Evolutionary conservation across 1,284 basidiomycete species (phyloP), one percentile per base, ranked within the genome.

Genomic region (Limonomyces culmigenus): DNA sequence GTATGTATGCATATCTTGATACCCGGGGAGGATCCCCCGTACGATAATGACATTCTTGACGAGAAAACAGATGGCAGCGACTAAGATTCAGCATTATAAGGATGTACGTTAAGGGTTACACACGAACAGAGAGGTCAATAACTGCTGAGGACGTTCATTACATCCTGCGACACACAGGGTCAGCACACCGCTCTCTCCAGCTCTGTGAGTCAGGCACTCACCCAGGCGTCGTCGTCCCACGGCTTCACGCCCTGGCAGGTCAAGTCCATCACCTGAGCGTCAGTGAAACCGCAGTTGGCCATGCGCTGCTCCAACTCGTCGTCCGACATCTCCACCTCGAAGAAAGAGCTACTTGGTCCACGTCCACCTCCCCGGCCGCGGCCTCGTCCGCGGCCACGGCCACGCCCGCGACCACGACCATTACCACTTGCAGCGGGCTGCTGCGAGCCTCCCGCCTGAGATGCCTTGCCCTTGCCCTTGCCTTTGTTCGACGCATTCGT

Each of bases 211-310:
- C 29, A 13, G 19, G 34, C 11, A 50, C 56, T 17, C 43, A 61
- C 60, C 43, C 47, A 43, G 32, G 62, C 60, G 42, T 60, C 58
- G 8, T 62, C 55, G 15, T 65, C 62, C 59, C 60, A 63, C 4
- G 62, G 61, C 39, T 62, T 65, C 2, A 65, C 52, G 0, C 62
- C 60, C 4, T 63, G 50, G 33, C 37, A 49, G 11, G 53, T 4
- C 10, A 63, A 47, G 37, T 64, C 62, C 1, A 53, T 39, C n/a
- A 53, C 39, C 6, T 63, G 49, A 13, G 47, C 51, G 2, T 53
- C 39, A 1, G 54, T 57, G 40, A 62, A 63, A 2, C 59, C 61
- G 12, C 25, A 46, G 34, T 53, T 54, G 15, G 11, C 29, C 34
- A 21, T 36, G 32, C 46, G 42, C 36, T 55, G 43, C 4, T 47